phyloP scores from a whole-genome alignment of 345 rosid genomes.

The Euphorbia pulcherrima region DNA sequence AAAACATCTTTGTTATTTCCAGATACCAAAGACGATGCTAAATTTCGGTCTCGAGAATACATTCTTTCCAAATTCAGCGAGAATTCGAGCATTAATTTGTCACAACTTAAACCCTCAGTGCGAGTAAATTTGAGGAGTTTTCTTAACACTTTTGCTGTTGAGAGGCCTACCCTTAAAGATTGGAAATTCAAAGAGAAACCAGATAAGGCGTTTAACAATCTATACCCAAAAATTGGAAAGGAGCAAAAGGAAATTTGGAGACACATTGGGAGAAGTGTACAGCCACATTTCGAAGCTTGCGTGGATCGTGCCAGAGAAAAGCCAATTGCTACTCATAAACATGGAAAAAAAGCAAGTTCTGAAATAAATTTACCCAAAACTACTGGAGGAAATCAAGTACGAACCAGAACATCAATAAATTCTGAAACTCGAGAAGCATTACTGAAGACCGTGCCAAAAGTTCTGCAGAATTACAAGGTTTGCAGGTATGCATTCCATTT shows the following conservation, averaged over 20 bases:
- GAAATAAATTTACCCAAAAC: constrained; percentile 36
- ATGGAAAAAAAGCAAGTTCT: constrained; percentile 32
- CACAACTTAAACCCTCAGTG: constrained; percentile 20
- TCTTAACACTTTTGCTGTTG: constrained; percentile 42
- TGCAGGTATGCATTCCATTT: constrained; percentile 57
- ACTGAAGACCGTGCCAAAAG: constrained; percentile 62
- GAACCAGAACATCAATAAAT: constrained; percentile 39
- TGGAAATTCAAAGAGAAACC: constrained; percentile 53
- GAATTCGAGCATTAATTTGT: constrained; percentile 26
- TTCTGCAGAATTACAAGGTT: constrained; percentile 71
- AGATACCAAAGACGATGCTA: constrained; percentile 16
- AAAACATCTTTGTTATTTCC: constrained; percentile 44
- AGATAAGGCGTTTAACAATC: constrained; percentile 43
- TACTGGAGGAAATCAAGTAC: constrained; percentile 28
- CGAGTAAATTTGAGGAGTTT: constrained; percentile 30
- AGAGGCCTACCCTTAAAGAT: constrained; percentile 43
- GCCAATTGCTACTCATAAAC: constrained; percentile 25
- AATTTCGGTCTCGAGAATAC: constrained; percentile 47
- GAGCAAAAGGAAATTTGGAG: constrained; percentile 29
- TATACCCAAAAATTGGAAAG: constrained; percentile 40
- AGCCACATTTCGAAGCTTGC: no score
- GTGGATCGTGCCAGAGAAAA: no score
- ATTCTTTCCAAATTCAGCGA: constrained; percentile 51
- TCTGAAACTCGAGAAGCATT: constrained; percentile 61
- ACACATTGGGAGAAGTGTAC: constrained; percentile 5